phyloP scores from a whole-genome alignment of 495 filamentous ascomycete genomes.

The Bacidia rubella region DNA sequence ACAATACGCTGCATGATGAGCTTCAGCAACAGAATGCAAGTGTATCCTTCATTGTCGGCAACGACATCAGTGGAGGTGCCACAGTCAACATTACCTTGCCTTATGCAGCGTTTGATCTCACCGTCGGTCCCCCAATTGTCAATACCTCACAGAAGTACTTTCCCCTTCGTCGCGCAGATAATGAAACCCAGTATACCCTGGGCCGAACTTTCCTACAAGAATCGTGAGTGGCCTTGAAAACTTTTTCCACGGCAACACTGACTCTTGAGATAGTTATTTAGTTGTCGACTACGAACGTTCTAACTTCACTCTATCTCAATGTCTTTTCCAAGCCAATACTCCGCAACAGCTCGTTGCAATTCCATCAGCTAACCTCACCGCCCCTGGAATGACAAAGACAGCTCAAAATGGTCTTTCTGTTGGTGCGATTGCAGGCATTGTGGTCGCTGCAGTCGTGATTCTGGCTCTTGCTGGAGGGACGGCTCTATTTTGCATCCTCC shows the following conservation, averaged over 20 bases:
- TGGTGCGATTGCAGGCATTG: constrained; percentile 13
- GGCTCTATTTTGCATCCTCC: constrained; percentile 2
- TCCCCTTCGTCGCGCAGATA: constrained; percentile 35
- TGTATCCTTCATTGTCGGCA: constrained; percentile 37
- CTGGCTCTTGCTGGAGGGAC: constrained; percentile 1
- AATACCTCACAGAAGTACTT: constrained; percentile 33
- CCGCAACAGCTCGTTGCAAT: constrained; percentile 13
- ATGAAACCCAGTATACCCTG: constrained; percentile 39
- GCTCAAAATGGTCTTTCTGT: constrained; percentile 4
- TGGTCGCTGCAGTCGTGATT: constrained; percentile 7
- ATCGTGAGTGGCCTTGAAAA: constrained; percentile 20
- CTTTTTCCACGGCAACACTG: neutral
- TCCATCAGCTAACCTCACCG: constrained; percentile 4
- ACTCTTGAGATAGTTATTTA: constrained; percentile 13
- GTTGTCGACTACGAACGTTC: constrained; percentile 19
- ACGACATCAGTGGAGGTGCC: constrained; percentile 26
- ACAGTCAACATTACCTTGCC: constrained; percentile 38
- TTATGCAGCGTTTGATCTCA: constrained; percentile 40
- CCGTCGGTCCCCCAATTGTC: constrained; percentile 28
- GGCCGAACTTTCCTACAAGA: constrained; percentile 46
- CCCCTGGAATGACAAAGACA: constrained; percentile 3
- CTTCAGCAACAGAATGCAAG: constrained; percentile 34
- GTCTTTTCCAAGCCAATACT: constrained; percentile 7
- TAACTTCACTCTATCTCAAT: constrained; percentile 18
- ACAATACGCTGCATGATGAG: constrained; percentile 30